Evolutionary conservation across 768 basidiomycete species (phyloP), one percentile per base, ranked within the genome.

Genomic region (Trichaptum fuscoviolaceum): DNA sequence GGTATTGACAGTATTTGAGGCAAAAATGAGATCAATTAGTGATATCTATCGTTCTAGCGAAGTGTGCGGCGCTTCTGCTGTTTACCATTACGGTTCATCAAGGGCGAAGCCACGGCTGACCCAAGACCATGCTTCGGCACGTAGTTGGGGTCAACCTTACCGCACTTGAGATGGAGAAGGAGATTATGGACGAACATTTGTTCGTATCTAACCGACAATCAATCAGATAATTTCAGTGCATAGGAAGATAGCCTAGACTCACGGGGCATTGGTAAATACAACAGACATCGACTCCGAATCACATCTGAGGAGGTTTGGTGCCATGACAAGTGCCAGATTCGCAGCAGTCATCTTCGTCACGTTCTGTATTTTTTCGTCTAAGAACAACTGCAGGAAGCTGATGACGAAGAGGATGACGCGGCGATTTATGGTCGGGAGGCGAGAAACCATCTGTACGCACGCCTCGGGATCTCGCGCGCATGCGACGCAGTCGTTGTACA

Each of bases 181-280:
- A 97, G 81, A 73, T 95, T 89, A 69, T 92, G 88, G 0, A 96
- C 91, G 71, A 96, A 96, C 64, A 87, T 84, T 72, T 95, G 91
- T 73, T 97, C 95, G 72, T 90, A 96, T 75, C 92, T 92, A 62
- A 10, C 34, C 15, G 24, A 66, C 26, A 67, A 63, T 17, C 24
- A 26, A 64, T 63, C 63, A 67, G 64, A 70, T 64, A n/a, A 70
- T 63, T 27, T 65, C 25, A 66, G 42, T 9, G n/a, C n/a, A 64
- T 64, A 12, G 23, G 35, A 25, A 6, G 2, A 9, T 8, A 2
- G 30, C 2, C 30, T 30, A 30, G 30, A 83, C 92, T 77, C 72
- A 95, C 93, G 91, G 90, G 17, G 95, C 85, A 76, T 96, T 97
- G 35, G 91, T 95, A 74, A 94, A 96, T 10, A 95, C 94, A 10